These are phyloP conservation scores for Basipetospora chlamydospora DNA, from an alignment of 2,329 filamentous ascomycete genomes.

Conservation along the genomic window DNA sequence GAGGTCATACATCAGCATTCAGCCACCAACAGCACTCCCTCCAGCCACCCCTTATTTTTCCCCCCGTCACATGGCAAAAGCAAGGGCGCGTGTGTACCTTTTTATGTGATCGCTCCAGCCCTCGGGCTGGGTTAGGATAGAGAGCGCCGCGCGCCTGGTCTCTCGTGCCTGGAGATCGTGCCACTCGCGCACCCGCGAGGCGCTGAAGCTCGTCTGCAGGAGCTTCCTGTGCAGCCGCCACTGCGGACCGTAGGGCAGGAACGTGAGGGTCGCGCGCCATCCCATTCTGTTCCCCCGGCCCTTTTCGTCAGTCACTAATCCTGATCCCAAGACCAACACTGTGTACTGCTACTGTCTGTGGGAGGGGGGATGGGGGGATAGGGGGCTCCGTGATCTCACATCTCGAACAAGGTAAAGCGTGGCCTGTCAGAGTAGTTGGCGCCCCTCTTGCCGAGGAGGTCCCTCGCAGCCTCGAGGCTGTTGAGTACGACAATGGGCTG, in stretches of 20 bases:
- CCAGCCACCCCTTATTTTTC: too few relatives aligned
- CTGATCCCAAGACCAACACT: too few relatives aligned
- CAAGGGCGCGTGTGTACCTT: not conserved
- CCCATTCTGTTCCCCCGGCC: slow-evolving; percentile 19
- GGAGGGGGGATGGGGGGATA: too few relatives aligned
- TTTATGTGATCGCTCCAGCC: slow-evolving; percentile 1
- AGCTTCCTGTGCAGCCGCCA: slow-evolving; percentile 28
- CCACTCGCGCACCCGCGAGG: slow-evolving; percentile 17
- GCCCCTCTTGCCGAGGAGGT: slow-evolving; percentile 28
- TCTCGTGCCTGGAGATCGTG: slow-evolving; percentile 13
- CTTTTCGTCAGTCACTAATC: not conserved
- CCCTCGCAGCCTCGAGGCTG: slow-evolving; percentile 18
- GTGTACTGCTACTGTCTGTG: too few relatives aligned
- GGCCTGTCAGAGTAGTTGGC: slow-evolving; percentile 29
- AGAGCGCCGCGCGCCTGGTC: slow-evolving; percentile 4
- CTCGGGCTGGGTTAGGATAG: not conserved
- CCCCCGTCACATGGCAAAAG: not conserved
- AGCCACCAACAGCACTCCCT: too few relatives aligned
- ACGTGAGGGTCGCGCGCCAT: slow-evolving; percentile 31
- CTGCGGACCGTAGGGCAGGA: slow-evolving; percentile 24
- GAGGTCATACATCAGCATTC: too few relatives aligned
- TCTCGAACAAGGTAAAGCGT: slow-evolving; percentile 23
- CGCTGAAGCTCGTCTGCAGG: slow-evolving; percentile 26
- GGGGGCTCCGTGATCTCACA: slow-evolving; percentile 12
- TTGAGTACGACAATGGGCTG: slow-evolving; percentile 17